phyloP scores from a whole-genome alignment of 768 basidiomycete genomes.

The Tulasnella sp. region DNA sequence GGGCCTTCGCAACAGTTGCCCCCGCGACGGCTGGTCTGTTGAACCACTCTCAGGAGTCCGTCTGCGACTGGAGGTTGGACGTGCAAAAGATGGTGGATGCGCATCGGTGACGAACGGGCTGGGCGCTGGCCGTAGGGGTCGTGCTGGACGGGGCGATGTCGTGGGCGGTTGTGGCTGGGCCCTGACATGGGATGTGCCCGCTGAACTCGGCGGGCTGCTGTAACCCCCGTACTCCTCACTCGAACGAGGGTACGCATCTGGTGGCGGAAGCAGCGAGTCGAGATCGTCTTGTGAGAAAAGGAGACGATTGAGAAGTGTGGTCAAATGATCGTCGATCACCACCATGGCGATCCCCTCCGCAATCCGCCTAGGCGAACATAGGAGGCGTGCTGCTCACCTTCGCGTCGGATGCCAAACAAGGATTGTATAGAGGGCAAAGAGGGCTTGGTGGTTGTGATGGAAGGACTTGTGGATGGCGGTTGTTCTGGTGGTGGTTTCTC shows the following conservation, averaged over 20 bases:
- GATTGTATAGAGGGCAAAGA: constrained; percentile 12
- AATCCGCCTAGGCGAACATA: not conserved
- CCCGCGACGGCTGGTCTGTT: too few species aligned
- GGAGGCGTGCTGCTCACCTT: constrained; percentile 8
- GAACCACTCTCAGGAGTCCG: too few species aligned
- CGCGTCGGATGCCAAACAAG: constrained; percentile 12
- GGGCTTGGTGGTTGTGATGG: not conserved
- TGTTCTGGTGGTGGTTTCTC: not conserved
- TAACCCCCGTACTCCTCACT: too few species aligned
- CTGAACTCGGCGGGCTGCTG: too few species aligned
- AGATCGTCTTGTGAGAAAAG: constrained; percentile 2
- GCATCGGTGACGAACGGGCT: constrained; percentile 5
- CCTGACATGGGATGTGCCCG: not conserved
- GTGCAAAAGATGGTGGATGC: not conserved
- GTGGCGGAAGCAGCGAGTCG: constrained; percentile 6
- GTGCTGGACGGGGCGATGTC: not conserved
- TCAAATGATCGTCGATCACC: not conserved
- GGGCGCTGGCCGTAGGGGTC: not conserved
- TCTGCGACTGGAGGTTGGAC: not conserved
- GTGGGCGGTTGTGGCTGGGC: constrained; percentile 4
- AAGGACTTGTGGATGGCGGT: not conserved
- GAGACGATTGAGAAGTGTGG: too few species aligned
- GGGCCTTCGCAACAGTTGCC: too few species aligned
- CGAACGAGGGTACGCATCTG: too few species aligned
- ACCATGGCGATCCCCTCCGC: not conserved